These are phyloP conservation scores for Phaeosphaeriaceae sp. DNA, from an alignment of 2,329 filamentous ascomycete genomes.

Conservation along the genomic window DNA sequence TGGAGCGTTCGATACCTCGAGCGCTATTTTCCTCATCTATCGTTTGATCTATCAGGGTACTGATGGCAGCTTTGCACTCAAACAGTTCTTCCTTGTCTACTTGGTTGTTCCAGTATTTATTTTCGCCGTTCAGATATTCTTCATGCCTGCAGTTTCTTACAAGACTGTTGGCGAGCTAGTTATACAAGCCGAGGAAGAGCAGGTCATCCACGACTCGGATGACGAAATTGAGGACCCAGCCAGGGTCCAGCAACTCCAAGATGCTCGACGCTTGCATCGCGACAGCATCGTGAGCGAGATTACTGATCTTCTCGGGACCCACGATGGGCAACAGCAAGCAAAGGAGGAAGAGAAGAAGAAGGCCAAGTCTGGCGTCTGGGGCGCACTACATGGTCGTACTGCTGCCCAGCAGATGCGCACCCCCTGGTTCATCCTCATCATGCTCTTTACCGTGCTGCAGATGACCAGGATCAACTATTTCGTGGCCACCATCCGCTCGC, in stretches of 20 bases:
- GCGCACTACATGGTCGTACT: constrained; percentile 77
- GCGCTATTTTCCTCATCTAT: constrained; percentile 57
- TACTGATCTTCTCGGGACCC: constrained; percentile 73
- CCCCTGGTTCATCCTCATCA: constrained; percentile 86
- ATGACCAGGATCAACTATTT: constrained; percentile 90
- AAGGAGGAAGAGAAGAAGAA: constrained; percentile 73
- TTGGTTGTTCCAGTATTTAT: constrained; percentile 56
- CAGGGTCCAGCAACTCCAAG: constrained; percentile 57
- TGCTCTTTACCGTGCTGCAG: constrained; percentile 73
- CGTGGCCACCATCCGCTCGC: constrained; percentile 82
- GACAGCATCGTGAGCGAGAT: constrained; percentile 73
- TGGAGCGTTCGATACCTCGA: constrained; percentile 59
- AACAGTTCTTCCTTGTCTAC: constrained; percentile 59
- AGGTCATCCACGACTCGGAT: constrained; percentile 61
- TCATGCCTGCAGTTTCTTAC: constrained; percentile 58
- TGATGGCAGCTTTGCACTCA: constrained; percentile 51
- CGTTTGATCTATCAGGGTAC: constrained; percentile 55
- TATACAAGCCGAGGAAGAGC: constrained; percentile 66
- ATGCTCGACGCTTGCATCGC: constrained; percentile 65
- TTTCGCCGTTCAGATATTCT: constrained; percentile 52
- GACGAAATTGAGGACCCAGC: constrained; percentile 58
- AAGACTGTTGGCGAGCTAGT: constrained; percentile 78
- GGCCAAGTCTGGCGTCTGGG: constrained; percentile 80
- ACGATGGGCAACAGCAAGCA: constrained; percentile 68
- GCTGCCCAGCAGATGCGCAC: constrained; percentile 76